Evolutionary conservation across 208 protist species (phyloP).

Genomic region (Crithidia brevicula): DNA sequence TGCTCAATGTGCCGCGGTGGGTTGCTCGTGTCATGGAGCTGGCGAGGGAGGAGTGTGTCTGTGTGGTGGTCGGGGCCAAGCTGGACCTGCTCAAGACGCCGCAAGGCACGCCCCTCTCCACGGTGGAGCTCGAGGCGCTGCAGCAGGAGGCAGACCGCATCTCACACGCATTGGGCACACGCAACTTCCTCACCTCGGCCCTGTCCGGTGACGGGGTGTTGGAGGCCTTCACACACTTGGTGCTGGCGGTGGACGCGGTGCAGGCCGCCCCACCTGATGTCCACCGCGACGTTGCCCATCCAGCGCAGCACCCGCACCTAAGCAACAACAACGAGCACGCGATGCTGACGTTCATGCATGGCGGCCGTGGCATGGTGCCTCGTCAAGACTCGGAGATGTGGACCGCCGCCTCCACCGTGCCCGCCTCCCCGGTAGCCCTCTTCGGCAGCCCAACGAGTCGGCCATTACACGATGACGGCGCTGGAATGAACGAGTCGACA

Average conservation of each 20-base stretch:
- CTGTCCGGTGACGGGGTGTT: constrained; percentile 42
- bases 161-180: constrained; percentile 46
- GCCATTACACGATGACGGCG: background rate
- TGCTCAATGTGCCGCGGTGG: constrained; percentile 46
- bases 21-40: constrained; percentile 32
- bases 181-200: constrained; percentile 47
- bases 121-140: constrained; percentile 5
- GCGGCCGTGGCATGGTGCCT: too few species aligned
- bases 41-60: constrained; percentile 49
- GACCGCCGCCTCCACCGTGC: constrained; percentile 18
- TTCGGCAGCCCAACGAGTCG: background rate
- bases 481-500: background rate
- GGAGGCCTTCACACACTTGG: constrained; percentile 51
- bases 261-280: constrained; percentile 28
- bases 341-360: too few species aligned
- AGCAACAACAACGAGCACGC: too few species aligned
- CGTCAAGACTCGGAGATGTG: constrained; percentile 17
- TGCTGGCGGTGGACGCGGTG: constrained; percentile 47
- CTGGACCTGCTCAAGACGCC: constrained; percentile 28
- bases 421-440: constrained; percentile 4
- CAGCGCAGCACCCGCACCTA: too few species aligned
- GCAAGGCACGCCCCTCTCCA: background rate
- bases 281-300: background rate
- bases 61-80: constrained; percentile 56
- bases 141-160: constrained; percentile 42